Conservation (phyloP, 768 basidiomycete species). For the button mushroom (Agaricus bisporus) region DNA sequence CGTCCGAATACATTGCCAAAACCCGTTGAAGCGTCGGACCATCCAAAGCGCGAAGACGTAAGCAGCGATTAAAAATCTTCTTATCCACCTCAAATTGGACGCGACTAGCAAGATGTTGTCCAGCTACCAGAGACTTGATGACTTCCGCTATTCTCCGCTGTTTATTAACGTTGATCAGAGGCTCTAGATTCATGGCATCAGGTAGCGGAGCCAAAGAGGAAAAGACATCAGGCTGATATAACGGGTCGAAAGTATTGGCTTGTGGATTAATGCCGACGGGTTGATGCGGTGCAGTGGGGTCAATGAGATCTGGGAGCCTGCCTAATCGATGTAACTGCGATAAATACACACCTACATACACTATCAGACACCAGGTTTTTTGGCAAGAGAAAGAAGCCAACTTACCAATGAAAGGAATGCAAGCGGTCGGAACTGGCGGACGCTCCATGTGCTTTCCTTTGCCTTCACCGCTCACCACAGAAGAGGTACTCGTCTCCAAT, state of each 20-base stretch:
- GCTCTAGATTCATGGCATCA: slow-evolving; percentile 72
- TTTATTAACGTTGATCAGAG: slow-evolving; percentile 85
- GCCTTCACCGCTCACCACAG: slow-evolving; percentile 41
- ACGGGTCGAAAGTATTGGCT: slow-evolving; percentile 60
- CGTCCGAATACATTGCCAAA: slow-evolving; percentile 16
- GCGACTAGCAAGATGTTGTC: slow-evolving; percentile 75
- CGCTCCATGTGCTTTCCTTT: slow-evolving; percentile 34
- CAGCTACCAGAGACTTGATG: slow-evolving; percentile 75
- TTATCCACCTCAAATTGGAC: slow-evolving; percentile 68
- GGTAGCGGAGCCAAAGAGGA: slow-evolving; percentile 66
- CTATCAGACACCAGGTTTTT: not conserved
- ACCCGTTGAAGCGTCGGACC: slow-evolving; percentile 43
- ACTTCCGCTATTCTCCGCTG: slow-evolving; percentile 76
- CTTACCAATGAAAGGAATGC: slow-evolving; percentile 82
- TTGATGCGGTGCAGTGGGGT: slow-evolving; percentile 74
- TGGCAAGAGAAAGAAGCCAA: slow-evolving; percentile 5
- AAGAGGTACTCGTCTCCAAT: slow-evolving; percentile 43
- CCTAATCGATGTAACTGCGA: slow-evolving; percentile 61
- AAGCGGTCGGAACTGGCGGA: slow-evolving; percentile 40
- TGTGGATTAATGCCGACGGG: slow-evolving; percentile 57
- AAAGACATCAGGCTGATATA: slow-evolving; percentile 77
- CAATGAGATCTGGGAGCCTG: slow-evolving; percentile 73
- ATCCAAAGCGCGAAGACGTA: slow-evolving; percentile 64
- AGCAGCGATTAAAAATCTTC: slow-evolving; percentile 70
- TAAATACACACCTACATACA: slow-evolving; percentile 61